A percentile compares a stretch with the other conserved stretches of the same genome.
Conservation (phyloP, 2,329 filamentous ascomycete genomes). For the Verticillium nonalfalfae region DNA sequence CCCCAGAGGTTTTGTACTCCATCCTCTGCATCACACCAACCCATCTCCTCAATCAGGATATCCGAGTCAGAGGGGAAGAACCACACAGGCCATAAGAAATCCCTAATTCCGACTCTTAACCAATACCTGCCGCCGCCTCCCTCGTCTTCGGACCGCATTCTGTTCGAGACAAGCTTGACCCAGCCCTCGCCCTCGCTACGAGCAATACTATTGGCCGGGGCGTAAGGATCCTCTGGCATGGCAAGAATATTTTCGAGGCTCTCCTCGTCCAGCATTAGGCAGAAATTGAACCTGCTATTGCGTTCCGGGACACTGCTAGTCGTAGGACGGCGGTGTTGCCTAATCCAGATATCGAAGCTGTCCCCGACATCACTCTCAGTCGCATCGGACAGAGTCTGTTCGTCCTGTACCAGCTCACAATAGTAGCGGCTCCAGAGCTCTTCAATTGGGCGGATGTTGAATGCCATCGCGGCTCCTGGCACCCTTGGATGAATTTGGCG, state of each 20-base stretch:
- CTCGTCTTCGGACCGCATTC: constrained; percentile 3
- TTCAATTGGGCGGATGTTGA: constrained; percentile 9
- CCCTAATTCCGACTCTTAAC: constrained; percentile 9
- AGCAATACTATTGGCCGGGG: background rate
- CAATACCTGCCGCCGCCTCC: constrained; percentile 8
- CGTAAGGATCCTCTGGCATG: constrained; percentile 11
- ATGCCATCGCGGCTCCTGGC: background rate
- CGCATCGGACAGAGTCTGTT: constrained; percentile 6
- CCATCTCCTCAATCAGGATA: constrained; percentile 8
- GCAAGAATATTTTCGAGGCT: constrained; percentile 15
- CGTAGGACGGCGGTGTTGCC: constrained; percentile 1
- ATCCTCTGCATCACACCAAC: constrained; percentile 9
- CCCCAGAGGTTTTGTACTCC: constrained; percentile 13
- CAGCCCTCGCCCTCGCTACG: constrained; percentile 3
- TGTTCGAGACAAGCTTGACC: constrained; percentile 12
- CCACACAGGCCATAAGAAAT: constrained; percentile 9
- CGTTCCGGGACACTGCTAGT: background rate
- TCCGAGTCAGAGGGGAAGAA: constrained; percentile 9
- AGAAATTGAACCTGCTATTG: constrained; percentile 12
- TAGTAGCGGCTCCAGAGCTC: constrained; percentile 14
- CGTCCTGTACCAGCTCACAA: constrained; percentile 13
- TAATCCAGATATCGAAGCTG: constrained; percentile 12
- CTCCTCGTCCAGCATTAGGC: constrained; percentile 15
- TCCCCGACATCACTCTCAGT: constrained; percentile 10
- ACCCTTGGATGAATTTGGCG: background rate